Conservation (phyloP, 1,284 basidiomycete species). For the Sporisorium exsertum region DNA sequence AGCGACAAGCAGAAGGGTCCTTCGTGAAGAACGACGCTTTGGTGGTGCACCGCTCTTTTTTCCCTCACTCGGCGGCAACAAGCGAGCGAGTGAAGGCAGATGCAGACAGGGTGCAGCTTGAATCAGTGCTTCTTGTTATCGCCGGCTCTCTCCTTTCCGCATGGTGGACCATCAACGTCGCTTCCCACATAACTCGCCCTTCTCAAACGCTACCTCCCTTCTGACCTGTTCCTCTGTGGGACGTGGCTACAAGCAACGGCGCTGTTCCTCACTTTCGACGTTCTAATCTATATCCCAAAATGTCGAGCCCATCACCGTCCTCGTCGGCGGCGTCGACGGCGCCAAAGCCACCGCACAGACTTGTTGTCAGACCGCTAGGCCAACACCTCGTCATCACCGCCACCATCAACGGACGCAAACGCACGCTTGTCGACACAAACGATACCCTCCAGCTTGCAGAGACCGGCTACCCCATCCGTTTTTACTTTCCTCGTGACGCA, state of each 20-base stretch:
- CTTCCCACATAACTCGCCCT: too few species aligned
- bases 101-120: background rate
- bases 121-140: conserved; percentile 6
- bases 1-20: background rate
- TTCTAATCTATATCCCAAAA: conserved; percentile 2
- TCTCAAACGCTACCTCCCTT: background rate
- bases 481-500: conserved; percentile 46
- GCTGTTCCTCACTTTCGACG: background rate
- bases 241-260: background rate
- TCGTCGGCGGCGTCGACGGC: conserved; percentile 6
- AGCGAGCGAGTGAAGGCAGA: background rate
- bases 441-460: conserved; percentile 42
- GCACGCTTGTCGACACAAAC: conserved; percentile 33
- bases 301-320: conserved; percentile 13
- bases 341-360: conserved; percentile 36
- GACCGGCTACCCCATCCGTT: conserved; percentile 36
- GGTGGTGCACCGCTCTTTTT: too few species aligned
- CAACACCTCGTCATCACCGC: conserved; percentile 35
- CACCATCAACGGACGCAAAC: conserved; percentile 24
- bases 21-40: background rate
- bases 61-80: background rate
- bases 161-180: background rate
- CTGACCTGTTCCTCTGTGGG: background rate
- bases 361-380: conserved; percentile 28
- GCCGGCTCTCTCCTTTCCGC: conserved; percentile 7